Evolutionary conservation across 2,329 filamentous ascomycete genomes (phyloP), one percentile per base, ranked within the genome.

Genomic region (Westerdykella aurantiaca): DNA sequence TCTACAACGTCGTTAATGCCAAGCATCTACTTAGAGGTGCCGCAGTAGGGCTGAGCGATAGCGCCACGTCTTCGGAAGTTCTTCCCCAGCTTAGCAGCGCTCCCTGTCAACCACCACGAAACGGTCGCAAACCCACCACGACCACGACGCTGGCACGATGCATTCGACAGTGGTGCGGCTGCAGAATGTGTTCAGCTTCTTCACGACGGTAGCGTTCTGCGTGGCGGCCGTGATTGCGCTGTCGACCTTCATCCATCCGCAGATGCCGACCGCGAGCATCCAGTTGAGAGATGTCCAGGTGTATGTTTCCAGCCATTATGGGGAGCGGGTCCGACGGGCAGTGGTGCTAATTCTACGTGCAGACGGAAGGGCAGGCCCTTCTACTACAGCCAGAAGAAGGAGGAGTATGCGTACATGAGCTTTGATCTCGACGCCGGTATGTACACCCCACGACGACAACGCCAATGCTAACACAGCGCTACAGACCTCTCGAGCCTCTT

Each of bases 101-200:
- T 29, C 42, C 40, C 35, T 22, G 34, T 25, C 41, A 17, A 37
- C 21, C 6, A 29, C 33, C 14, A 21, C 25, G 7, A 9, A 12
- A 29, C 25, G 25, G 25, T 4, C 25, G 25, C 25, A 29, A 38
- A 34, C 16, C 35, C 34, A 17, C 18, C 29, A 39, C 45, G 18
- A 17, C 18, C 29, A 39, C 45, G 18, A 21, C 18, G 18, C 18
- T 4, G 18, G 18, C 52, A 60, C 37, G 31, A 97, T 98, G 93
- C 85, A 96, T 71, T 94, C 88, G 63, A 80, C 85, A 38, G 71
- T 95, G 39, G 88, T 86, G 50, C 87, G 93, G 56, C 69, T 85
- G 55, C 93, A 98, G 71, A 91, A 88, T 72, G 84, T 89, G 67
- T 98, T 98, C 68, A 89, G 93, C 69, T 96, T 95, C 81, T 96